Evolutionary conservation across 2,329 filamentous ascomycete species (phyloP), one percentile per base, ranked within the genome.

Genomic region (Penicillium sp.): DNA sequence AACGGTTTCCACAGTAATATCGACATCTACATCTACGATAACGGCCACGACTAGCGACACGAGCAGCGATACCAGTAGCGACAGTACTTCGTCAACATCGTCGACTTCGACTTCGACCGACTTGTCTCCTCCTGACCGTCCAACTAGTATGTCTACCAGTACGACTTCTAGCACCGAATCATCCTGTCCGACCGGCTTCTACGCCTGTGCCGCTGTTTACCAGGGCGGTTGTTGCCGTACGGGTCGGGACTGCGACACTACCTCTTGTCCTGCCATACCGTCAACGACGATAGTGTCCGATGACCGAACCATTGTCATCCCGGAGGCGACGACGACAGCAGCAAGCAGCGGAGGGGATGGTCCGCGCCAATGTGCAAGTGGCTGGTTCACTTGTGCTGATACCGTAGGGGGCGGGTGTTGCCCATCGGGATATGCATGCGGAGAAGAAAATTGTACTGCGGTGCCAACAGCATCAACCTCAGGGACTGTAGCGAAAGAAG

Each of bases 171-270:
- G 81, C 56, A 65, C 76, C 35, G 82, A 66, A 38, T 70, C 75
- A 8, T 71, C 84, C 69, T 98, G 94, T 70, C 94, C 94, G 0
- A 93, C 90, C 0, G 93, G 93, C 2, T 98, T 93, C 82, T 98
- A 98, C 76, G 90, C 92, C 55, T 98, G 94, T 77, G 86, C 89
- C 2, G 94, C 94, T 2, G 88, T 88, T 63, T 92, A 93, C 62
- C 81, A 85, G 2, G 92, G 91, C 15, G 92, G 92, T 21, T 98
- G 94, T 80, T 98, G 94, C 79, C 90, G 91, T 61, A 93, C 92
- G 0, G 93, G 92, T 2, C 87, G 93, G 21, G 86, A 96, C 78
- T 98, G 94, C 78, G 86, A 90, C 63, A 90, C 88, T 0, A 91
- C 90, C 0, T 91, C 90, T 7, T 98, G 94, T 70, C 91, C 91